Conservation (phyloP, 305 asterid species). For the Stenogyne calaminthoides region DNA sequence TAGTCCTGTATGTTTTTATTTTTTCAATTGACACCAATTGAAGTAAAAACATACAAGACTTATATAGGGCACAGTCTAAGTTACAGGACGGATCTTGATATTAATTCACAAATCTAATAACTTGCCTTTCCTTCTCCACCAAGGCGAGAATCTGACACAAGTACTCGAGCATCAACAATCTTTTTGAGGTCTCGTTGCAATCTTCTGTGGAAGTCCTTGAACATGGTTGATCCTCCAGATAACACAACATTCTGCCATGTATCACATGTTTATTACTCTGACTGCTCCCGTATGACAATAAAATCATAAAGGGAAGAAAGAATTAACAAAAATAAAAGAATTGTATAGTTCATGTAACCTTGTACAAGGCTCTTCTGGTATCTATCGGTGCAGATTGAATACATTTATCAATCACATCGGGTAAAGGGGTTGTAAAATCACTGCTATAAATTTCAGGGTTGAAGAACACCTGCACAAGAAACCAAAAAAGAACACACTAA, state of each 20-base stretch:
- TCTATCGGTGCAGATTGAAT: constrained; percentile 97
- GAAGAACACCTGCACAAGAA: constrained; percentile 73
- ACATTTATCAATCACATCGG: constrained; percentile 83
- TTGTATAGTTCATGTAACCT: constrained; percentile 48
- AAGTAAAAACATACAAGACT: too few species aligned
- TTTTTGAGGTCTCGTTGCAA: constrained; percentile 87
- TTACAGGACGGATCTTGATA: too few species aligned
- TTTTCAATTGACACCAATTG: too few species aligned
- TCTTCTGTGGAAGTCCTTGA: constrained; percentile 87
- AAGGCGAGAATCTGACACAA: constrained; percentile 61
- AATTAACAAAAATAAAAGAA: constrained; percentile 12
- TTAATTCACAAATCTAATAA: constrained; percentile 5
- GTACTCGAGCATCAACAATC: constrained; percentile 82
- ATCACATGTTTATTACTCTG: constrained; percentile 23
- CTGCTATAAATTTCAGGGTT: constrained; percentile 81
- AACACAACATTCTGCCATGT: constrained; percentile 75
- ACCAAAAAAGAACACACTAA: constrained; percentile 10
- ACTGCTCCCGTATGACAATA: constrained; percentile 1
- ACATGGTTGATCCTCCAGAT: constrained; percentile 98
- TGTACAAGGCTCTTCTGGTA: constrained; percentile 93
- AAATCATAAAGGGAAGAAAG: constrained; percentile 22
- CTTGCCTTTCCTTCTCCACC: constrained; percentile 74
- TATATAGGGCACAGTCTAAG: too few species aligned
- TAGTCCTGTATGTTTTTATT: too few species aligned
- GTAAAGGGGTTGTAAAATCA: constrained; percentile 77